Percentiles rank a stretch among this genome's conserved stretches.
Evolutionary conservation across 176 grass and related monocot genomes (phyloP).

Genomic region (Avena atlantica): DNA sequence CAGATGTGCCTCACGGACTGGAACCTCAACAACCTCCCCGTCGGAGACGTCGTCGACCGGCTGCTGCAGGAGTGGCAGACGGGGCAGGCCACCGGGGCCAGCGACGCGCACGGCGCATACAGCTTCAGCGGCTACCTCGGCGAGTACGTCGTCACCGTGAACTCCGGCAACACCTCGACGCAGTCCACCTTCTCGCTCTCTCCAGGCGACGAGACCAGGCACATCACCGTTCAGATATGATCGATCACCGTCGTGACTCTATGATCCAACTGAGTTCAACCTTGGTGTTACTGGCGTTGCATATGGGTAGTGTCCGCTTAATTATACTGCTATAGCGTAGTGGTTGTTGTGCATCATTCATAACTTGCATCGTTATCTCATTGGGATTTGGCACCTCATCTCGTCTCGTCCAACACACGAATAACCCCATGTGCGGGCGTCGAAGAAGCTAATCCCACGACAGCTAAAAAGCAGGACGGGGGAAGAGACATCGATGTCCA

Average conservation of each 20-base stretch:
- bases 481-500: too few relatives aligned
- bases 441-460: too few relatives aligned
- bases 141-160: conserved; percentile 71
- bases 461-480: too few relatives aligned
- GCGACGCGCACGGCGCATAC: conserved; percentile 80
- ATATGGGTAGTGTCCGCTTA: not conserved
- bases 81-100: conserved; percentile 48
- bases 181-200: conserved; percentile 75
- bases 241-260: not conserved
- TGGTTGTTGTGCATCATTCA: too few relatives aligned
- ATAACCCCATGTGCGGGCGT: too few relatives aligned
- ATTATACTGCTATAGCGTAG: too few relatives aligned
- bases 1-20: conserved; percentile 97
- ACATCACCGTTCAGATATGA: conserved; percentile 81
- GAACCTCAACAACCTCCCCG: conserved; percentile 73
- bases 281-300: not conserved
- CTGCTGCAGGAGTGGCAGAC: conserved; percentile 84
- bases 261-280: too few relatives aligned
- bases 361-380: too few relatives aligned
- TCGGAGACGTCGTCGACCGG: conserved; percentile 74
- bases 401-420: too few relatives aligned
- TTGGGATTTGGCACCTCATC: too few relatives aligned
- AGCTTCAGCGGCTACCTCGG: conserved; percentile 85
- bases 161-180: conserved; percentile 62
- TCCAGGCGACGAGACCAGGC: conserved; percentile 91